Conservation (phyloP, 176 grass and related monocot genomes). For the Zea luxurians region DNA sequence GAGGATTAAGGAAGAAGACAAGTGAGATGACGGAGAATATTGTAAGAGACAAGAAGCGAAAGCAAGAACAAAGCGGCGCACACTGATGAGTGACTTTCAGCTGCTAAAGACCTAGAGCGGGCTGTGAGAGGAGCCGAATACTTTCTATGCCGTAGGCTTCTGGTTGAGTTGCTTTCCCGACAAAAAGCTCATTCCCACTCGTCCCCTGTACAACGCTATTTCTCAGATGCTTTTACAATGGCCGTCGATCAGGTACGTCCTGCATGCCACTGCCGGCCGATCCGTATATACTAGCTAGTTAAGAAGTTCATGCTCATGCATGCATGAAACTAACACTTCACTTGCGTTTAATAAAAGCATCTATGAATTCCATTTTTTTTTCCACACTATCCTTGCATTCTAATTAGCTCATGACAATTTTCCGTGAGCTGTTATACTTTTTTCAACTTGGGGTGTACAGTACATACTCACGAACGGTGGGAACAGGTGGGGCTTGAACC, state of each 20-base stretch:
- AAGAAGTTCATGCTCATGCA: too few relatives aligned
- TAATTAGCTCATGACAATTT: not conserved
- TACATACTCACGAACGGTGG: too few relatives aligned
- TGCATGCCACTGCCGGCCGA: not conserved
- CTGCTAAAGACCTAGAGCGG: constrained; percentile 50
- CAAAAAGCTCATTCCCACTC: constrained; percentile 41
- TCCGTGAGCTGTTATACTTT: not conserved
- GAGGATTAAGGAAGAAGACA: constrained; percentile 35
- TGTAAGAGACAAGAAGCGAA: constrained; percentile 47
- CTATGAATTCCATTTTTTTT: not conserved
- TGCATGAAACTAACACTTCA: not conserved
- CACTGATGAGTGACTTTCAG: constrained; percentile 53
- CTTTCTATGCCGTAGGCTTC: constrained; percentile 38
- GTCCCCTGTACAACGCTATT: constrained; percentile 18
- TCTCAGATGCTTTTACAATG: constrained; percentile 10
- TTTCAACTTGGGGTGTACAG: not conserved
- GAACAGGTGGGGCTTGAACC: too few relatives aligned
- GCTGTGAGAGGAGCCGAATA: constrained; percentile 27
- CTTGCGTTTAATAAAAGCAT: not conserved
- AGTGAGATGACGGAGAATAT: constrained; percentile 55
- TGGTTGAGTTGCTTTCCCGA: constrained; percentile 57
- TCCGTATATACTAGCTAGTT: too few relatives aligned
- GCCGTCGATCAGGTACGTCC: not conserved
- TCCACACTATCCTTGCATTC: not conserved
- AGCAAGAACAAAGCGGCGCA: constrained; percentile 53